These are phyloP conservation scores for Bathelium albidoporum DNA, from an alignment of 495 filamentous ascomycete species.

Conservation along the genomic window DNA sequence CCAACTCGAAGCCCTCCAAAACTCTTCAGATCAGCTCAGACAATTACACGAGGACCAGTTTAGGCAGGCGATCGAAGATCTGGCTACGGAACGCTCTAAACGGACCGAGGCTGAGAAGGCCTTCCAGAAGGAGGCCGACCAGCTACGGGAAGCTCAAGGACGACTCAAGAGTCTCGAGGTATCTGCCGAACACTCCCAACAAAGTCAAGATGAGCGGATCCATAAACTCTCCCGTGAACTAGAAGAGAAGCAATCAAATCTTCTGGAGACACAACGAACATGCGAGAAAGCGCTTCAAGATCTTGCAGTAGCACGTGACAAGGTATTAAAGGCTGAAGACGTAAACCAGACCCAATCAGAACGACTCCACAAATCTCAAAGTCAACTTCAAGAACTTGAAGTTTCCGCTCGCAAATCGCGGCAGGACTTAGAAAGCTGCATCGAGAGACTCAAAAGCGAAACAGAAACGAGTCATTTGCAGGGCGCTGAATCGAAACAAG, in stretches of 20 bases:
- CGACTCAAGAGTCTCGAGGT: not conserved
- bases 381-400: not conserved
- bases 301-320: not conserved
- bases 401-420: not conserved
- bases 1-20: conserved; percentile 9
- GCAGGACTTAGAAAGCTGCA: not conserved
- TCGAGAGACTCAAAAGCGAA: not conserved
- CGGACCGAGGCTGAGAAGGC: conserved; percentile 7
- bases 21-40: not conserved
- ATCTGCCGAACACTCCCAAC: not conserved
- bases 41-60: conserved; percentile 6
- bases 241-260: not conserved
- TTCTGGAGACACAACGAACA: not conserved
- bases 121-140: not conserved
- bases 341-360: not conserved
- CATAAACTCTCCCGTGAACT: not conserved
- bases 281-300: not conserved
- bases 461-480: not conserved
- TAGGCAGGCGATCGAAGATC: not conserved
- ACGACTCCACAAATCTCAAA: not conserved
- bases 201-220: not conserved
- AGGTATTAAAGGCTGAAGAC: not conserved
- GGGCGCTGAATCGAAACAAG: not conserved
- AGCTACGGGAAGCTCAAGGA: not conserved
- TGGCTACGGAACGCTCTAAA: not conserved